Percentiles rank a stretch among this genome's conserved stretches.
Evolutionary conservation across 2,329 filamentous ascomycete genomes (phyloP).

Genomic region (Colletotrichum spaethianum): DNA sequence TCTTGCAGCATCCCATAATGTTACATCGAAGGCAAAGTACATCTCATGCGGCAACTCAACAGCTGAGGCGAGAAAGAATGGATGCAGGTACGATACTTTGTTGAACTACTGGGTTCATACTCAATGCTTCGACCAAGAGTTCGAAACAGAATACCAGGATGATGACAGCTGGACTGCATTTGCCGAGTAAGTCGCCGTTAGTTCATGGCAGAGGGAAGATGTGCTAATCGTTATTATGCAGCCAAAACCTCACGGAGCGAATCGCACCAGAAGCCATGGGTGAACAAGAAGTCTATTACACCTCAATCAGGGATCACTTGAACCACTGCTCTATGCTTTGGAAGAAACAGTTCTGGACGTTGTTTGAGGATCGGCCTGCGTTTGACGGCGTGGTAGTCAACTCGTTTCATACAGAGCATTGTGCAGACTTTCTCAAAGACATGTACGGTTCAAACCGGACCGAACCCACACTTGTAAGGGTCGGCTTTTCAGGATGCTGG

Average conservation of each 20-base stretch:
- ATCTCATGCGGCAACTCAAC: slow-evolving; percentile 44
- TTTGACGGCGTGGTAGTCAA: slow-evolving; percentile 45
- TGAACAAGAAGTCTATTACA: slow-evolving; percentile 44
- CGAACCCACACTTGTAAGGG: slow-evolving; percentile 28
- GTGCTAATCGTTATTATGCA: background rate
- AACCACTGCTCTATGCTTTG: slow-evolving; percentile 48
- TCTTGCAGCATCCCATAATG: slow-evolving; percentile 38
- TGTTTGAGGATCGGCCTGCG: slow-evolving; percentile 43
- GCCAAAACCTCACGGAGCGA: slow-evolving; percentile 42
- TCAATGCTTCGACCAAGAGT: slow-evolving; percentile 44
- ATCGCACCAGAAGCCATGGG: slow-evolving; percentile 43
- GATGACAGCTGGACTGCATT: slow-evolving; percentile 46
- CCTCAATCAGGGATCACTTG: slow-evolving; percentile 44
- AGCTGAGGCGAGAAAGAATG: slow-evolving; percentile 35
- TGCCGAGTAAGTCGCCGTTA: background rate
- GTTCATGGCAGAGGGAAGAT: background rate
- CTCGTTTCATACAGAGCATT: slow-evolving; percentile 47
- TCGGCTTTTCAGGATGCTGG: slow-evolving; percentile 28
- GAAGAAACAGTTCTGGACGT: slow-evolving; percentile 46
- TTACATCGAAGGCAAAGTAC: slow-evolving; percentile 42
- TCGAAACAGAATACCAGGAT: slow-evolving; percentile 46
- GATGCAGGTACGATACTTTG: slow-evolving; percentile 46
- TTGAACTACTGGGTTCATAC: slow-evolving; percentile 47
- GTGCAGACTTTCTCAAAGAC: slow-evolving; percentile 41
- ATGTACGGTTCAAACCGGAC: slow-evolving; percentile 24